Evolutionary conservation across 805 yeast species (phyloP).

Genomic region (Brettanomyces naardenensis): DNA sequence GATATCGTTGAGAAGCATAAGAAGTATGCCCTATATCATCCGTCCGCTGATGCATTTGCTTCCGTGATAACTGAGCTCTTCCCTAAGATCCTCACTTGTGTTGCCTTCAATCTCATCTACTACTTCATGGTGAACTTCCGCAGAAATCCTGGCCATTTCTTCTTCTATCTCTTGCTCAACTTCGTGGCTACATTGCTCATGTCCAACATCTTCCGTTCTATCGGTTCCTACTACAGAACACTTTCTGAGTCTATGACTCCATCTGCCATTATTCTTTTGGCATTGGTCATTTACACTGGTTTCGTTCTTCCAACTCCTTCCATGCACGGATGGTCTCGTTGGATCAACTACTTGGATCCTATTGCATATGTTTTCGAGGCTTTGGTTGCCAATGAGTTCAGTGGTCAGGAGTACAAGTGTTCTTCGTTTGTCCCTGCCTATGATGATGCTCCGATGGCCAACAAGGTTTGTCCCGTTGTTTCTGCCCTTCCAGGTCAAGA

Average conservation of each 20-base stretch:
- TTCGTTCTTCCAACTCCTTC: slow-evolving; percentile 49
- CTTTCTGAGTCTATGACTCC: slow-evolving; percentile 53
- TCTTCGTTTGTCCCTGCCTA: slow-evolving; percentile 39
- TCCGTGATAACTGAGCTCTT: slow-evolving; percentile 53
- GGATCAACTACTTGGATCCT: slow-evolving; percentile 58
- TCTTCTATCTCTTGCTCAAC: slow-evolving; percentile 40
- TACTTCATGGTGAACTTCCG: slow-evolving; percentile 49
- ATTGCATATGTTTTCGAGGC: slow-evolving; percentile 52
- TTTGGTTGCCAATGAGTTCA: slow-evolving; percentile 50
- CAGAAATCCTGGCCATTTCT: slow-evolving; percentile 45
- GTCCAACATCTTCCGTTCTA: slow-evolving; percentile 48
- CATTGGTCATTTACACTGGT: slow-evolving; percentile 45
- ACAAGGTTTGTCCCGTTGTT: slow-evolving; percentile 30
- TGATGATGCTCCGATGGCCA: slow-evolving; percentile 10
- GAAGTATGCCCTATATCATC: slow-evolving; percentile 48
- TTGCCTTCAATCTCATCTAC: slow-evolving; percentile 40
- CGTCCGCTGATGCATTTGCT: slow-evolving; percentile 54
- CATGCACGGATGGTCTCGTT: slow-evolving; percentile 58
- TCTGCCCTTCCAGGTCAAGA: slow-evolving; percentile 52
- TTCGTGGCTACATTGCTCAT: slow-evolving; percentile 38
- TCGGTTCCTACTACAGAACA: slow-evolving; percentile 41
- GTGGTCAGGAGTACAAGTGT: slow-evolving; percentile 38
- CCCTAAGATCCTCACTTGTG: slow-evolving; percentile 34
- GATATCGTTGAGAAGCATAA: slow-evolving; percentile 54
- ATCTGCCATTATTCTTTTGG: slow-evolving; percentile 41